Evolutionary conservation across 495 filamentous ascomycete species (phyloP).

Genomic region (Aspergillus nidulans): DNA sequence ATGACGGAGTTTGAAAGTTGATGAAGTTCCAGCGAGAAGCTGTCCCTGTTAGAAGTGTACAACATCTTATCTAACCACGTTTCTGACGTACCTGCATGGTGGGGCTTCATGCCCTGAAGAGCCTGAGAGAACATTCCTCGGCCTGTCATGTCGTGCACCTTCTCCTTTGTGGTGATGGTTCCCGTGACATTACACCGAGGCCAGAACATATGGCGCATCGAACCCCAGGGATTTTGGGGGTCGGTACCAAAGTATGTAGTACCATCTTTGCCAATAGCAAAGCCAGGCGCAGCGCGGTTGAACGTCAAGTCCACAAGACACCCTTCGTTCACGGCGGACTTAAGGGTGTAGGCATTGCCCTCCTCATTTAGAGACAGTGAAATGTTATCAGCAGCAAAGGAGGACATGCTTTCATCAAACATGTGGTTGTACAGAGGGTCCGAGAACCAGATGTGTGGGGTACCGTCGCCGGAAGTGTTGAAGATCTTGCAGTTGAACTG

Average conservation of each 20-base stretch:
- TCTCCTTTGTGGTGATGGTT: slow-evolving; percentile 75
- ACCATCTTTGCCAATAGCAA: slow-evolving; percentile 81
- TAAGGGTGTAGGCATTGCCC: slow-evolving; percentile 74
- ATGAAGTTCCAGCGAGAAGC: slow-evolving; percentile 91
- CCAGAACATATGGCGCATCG: slow-evolving; percentile 91
- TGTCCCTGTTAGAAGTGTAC: slow-evolving; percentile 18
- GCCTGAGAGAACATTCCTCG: slow-evolving; percentile 73
- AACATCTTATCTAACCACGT: slow-evolving; percentile 7
- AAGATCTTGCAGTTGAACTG: slow-evolving; percentile 94
- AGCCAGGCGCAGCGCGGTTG: slow-evolving; percentile 70
- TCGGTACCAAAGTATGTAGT: slow-evolving; percentile 84
- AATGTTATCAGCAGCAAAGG: slow-evolving; percentile 78
- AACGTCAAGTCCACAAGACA: slow-evolving; percentile 80
- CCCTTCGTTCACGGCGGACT: slow-evolving; percentile 71
- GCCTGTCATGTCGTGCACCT: slow-evolving; percentile 78
- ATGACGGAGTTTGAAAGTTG: slow-evolving; percentile 82
- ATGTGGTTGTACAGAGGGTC: slow-evolving; percentile 68
- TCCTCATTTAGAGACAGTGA: slow-evolving; percentile 81
- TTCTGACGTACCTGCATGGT: slow-evolving; percentile 67
- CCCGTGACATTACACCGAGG: slow-evolving; percentile 78
- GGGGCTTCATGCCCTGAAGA: slow-evolving; percentile 97
- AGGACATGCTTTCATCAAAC: slow-evolving; percentile 78
- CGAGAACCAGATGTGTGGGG: slow-evolving; percentile 70
- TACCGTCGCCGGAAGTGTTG: slow-evolving; percentile 60
- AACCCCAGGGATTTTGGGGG: slow-evolving; percentile 78